phyloP scores from a whole-genome alignment of 176 grass and related monocot species.

The Ensete glaucum region DNA sequence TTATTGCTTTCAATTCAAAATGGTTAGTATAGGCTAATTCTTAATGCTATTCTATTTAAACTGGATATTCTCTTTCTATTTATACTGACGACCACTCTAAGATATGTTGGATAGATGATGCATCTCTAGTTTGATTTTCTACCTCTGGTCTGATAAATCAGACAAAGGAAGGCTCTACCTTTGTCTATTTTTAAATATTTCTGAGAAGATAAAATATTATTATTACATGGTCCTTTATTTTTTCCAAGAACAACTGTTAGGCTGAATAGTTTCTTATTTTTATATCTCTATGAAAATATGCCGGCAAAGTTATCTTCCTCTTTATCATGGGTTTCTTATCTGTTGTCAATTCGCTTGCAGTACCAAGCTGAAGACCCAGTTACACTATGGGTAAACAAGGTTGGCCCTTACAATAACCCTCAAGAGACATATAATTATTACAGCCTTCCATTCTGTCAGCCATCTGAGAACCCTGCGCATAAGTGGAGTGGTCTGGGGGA shows the following conservation, averaged over 20 bases:
- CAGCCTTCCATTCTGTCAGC: slow-evolving; percentile 84
- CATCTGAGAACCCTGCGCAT: slow-evolving; percentile 54
- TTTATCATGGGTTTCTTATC: not conserved
- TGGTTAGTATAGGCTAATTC: too few relatives aligned
- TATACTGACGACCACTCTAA: too few relatives aligned
- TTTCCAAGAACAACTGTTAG: not conserved
- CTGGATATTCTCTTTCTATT: too few relatives aligned
- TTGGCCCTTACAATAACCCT: slow-evolving; percentile 86
- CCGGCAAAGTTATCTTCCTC: not conserved
- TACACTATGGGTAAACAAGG: slow-evolving; percentile 90
- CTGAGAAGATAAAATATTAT: not conserved
- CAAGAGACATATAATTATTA: slow-evolving; percentile 93
- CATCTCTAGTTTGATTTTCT: not conserved
- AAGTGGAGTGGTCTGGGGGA: slow-evolving; percentile 90
- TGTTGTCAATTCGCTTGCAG: slow-evolving; percentile 20
- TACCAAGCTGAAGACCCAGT: slow-evolving; percentile 63
- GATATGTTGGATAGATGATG: not conserved
- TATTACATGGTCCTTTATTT: not conserved
- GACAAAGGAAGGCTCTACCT: not conserved
- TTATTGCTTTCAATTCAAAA: too few relatives aligned
- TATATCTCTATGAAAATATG: not conserved
- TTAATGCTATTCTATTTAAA: too few relatives aligned
- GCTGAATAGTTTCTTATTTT: not conserved
- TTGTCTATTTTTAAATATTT: not conserved
- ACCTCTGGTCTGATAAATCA: not conserved